These are phyloP conservation scores for Colletotrichum costaricense DNA, from an alignment of 2,329 filamentous ascomycete genomes.

Conservation along the genomic window DNA sequence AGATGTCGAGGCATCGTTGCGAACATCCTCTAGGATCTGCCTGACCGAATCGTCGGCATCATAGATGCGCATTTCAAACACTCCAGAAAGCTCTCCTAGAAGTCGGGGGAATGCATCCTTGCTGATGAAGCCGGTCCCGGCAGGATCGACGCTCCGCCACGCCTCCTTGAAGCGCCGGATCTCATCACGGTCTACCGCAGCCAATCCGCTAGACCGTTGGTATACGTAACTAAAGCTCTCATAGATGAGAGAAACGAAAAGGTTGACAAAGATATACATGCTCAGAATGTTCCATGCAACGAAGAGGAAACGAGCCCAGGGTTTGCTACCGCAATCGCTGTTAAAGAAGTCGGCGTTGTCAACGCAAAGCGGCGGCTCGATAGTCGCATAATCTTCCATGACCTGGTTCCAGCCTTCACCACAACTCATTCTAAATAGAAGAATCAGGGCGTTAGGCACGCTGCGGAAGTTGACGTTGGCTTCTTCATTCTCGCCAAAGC, in stretches of 20 bases:
- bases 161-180: conserved; percentile 98
- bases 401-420: conserved; percentile 97
- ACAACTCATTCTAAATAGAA: conserved; percentile 92
- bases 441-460: conserved; percentile 91
- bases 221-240: conserved; percentile 99
- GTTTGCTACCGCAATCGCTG: conserved; percentile 91
- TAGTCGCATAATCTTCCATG: conserved; percentile 93
- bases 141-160: conserved; percentile 94
- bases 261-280: conserved; percentile 99
- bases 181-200: conserved; percentile 90
- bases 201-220: conserved; percentile 93
- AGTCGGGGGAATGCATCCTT: conserved; percentile 91
- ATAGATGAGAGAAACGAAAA: conserved; percentile 98
- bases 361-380: conserved; percentile 85
- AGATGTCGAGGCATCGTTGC: conserved; percentile 54
- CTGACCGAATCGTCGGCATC: conserved; percentile 88
- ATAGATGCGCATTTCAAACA: conserved; percentile 98
- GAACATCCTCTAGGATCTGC: conserved; percentile 88
- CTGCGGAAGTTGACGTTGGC: conserved; percentile 92
- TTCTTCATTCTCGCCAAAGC: conserved; percentile 79
- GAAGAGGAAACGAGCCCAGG: conserved; percentile 91
- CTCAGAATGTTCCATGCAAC: conserved; percentile 98
- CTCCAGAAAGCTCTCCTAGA: conserved; percentile 89
- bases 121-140: conserved; percentile 89
- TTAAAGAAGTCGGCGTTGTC: conserved; percentile 78